A percentile compares a stretch with the other conserved stretches of the same genome.
Evolutionary conservation across 371 early-diverging fungal species (phyloP).

Genomic region (Rhizopus arrhizus): DNA sequence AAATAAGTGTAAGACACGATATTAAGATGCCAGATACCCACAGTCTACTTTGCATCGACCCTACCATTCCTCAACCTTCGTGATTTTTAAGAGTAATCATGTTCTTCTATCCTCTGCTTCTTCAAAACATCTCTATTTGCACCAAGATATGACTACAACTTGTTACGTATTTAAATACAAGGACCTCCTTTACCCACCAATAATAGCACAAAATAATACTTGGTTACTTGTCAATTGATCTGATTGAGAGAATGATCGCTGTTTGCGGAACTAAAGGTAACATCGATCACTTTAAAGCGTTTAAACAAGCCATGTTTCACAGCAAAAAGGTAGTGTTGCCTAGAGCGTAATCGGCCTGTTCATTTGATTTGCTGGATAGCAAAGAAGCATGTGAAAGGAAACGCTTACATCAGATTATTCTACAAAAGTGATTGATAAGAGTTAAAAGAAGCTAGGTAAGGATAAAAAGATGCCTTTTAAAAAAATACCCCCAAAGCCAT

Average conservation of each 20-base stretch:
- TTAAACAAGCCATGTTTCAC: conserved; percentile 60
- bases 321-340: conserved; percentile 35
- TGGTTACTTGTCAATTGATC: conserved; percentile 68
- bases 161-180: conserved; percentile 33
- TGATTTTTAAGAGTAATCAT: too few relatives aligned
- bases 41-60: not conserved
- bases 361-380: not conserved
- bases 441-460: too few relatives aligned
- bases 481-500: too few relatives aligned
- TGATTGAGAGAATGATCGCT: conserved; percentile 72
- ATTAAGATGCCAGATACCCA: not conserved
- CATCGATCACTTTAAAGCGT: conserved; percentile 58
- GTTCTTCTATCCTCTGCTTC: too few relatives aligned
- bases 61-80: too few relatives aligned
- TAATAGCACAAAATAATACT: conserved; percentile 12
- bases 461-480: too few relatives aligned
- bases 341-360: conserved; percentile 54
- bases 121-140: not conserved
- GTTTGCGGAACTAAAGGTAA: conserved; percentile 63
- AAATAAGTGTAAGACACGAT: too few relatives aligned
- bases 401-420: too few relatives aligned
- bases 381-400: not conserved
- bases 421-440: too few relatives aligned
- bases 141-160: not conserved
- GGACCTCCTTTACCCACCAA: too few relatives aligned